Evolutionary conservation across 768 basidiomycete genomes (phyloP), one percentile per base, ranked within the genome.

Genomic region (Tricholoma sp.): DNA sequence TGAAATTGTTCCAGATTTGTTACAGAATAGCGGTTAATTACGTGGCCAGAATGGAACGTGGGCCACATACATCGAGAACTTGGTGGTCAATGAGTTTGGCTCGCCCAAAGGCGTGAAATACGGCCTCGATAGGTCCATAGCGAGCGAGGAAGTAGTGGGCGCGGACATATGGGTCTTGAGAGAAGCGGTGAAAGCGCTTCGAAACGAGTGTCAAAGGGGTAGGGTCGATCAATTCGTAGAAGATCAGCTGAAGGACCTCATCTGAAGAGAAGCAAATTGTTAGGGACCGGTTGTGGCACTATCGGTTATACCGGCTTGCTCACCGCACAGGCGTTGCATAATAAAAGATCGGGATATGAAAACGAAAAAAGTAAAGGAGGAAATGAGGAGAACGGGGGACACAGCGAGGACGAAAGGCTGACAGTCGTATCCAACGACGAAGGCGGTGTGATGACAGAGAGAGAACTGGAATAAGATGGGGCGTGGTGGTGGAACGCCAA

Each of bases 121-220:
- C 71, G 51, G 88, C 88, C 63, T 89, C 80, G 51, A 81, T 78
- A 50, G 73, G 75, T 24, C 89, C 89, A 71, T 88, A 83, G 62
- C 88, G 86, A 61, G 76, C 71, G 62, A 91, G 80, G 69, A 91
- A 91, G 70, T 91, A 91, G 65, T 81, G 81, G 8, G 89, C 87
- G 60, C 88, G 80, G 60, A 88, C 82, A 66, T 89, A 90, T 56
- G 88, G 80, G 71, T 88, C 88, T 68, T 79, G 79, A 10, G 86
- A 83, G 71, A 91, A 82, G 10, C 72, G 66, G 62, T 83, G 67
- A 65, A 84, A 78, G 57, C 85, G 85, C 62, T 76, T 82, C 32
- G 79, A 86, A 48, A 78, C 71, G 53, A 78, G 76, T 6, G 79
- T 79, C 65, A 91, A 74, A 24, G 80, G 66, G 50, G 76, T 76